A percentile compares a stretch with the other conserved stretches of the same genome.
Conservation (phyloP, 257 asterid genomes). For the Nyctanthes arbortristis region DNA sequence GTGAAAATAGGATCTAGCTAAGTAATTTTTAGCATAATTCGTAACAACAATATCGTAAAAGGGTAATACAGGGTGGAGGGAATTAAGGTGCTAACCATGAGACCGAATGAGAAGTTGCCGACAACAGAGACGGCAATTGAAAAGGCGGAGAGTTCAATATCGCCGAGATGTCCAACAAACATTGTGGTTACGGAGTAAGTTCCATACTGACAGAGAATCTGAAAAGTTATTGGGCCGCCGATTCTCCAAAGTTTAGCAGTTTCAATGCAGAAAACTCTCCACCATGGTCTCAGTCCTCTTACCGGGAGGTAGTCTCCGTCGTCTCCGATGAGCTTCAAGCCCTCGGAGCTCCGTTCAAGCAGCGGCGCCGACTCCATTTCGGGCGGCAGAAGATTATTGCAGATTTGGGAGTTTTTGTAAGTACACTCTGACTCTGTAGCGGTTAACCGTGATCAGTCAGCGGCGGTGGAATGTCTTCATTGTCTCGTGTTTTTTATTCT, state of each 20-base stretch:
- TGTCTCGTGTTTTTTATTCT: too few relatives aligned
- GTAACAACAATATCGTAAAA: too few relatives aligned
- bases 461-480: too few relatives aligned
- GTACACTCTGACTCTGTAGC: too few relatives aligned
- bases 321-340: slow-evolving; percentile 31
- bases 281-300: slow-evolving; percentile 43
- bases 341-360: slow-evolving; percentile 29
- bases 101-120: slow-evolving; percentile 63
- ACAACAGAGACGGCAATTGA: slow-evolving; percentile 67
- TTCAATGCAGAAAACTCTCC: slow-evolving; percentile 53
- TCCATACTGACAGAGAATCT: slow-evolving; percentile 61
- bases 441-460: too few relatives aligned
- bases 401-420: too few relatives aligned
- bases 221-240: slow-evolving; percentile 73
- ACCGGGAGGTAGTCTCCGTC: slow-evolving; percentile 62
- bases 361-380: slow-evolving; percentile 59
- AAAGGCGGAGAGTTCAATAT: slow-evolving; percentile 64
- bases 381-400: background rate
- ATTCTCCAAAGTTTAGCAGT: slow-evolving; percentile 62
- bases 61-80: too few relatives aligned
- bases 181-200: slow-evolving; percentile 43
- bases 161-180: slow-evolving; percentile 80
- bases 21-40: too few relatives aligned
- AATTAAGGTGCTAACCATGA: slow-evolving; percentile 52
- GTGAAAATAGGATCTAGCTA: too few relatives aligned